Evolutionary conservation across 805 yeast genomes (phyloP).

Genomic region (Ogataea populi-albae): DNA sequence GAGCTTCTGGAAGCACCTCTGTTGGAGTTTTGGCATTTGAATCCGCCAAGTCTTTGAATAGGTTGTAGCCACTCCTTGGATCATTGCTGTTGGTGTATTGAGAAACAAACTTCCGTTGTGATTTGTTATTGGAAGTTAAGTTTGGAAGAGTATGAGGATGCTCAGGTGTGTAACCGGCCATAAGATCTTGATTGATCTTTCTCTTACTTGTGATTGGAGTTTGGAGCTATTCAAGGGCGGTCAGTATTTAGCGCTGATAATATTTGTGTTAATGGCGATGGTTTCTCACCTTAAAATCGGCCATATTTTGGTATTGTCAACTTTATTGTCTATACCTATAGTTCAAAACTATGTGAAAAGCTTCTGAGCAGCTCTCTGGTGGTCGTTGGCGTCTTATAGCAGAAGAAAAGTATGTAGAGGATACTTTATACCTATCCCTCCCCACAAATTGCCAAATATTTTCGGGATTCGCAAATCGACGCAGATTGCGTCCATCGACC

Average conservation of each 20-base stretch:
- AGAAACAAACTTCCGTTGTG: conserved; percentile 15
- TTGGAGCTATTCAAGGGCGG: conserved; percentile 9
- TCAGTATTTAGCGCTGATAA: conserved; percentile 14
- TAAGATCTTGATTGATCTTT: conserved; percentile 18
- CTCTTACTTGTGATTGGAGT: conserved; percentile 20
- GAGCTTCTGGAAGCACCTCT: conserved; percentile 5
- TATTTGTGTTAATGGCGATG: neutral
- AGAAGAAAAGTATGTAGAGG: no score
- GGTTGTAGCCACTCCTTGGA: conserved; percentile 15
- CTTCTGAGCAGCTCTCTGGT: no score
- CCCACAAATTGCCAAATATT: no score
- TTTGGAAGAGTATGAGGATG: conserved; percentile 21
- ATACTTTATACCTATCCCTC: no score
- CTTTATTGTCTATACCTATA: no score
- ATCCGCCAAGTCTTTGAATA: conserved; percentile 15
- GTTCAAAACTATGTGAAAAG: no score
- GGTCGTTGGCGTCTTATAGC: no score
- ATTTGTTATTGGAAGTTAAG: conserved; percentile 12
- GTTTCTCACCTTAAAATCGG: conserved; percentile 16
- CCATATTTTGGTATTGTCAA: conserved; percentile 10
- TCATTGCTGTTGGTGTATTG: conserved; percentile 12
- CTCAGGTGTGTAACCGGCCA: conserved; percentile 20
- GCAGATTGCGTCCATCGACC: no score
- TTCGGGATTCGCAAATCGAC: no score
- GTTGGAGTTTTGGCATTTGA: conserved; percentile 10